A percentile compares a stretch with the other conserved stretches of the same genome.
Conservation (phyloP, 495 filamentous ascomycete species). For the Penicillium malachiteum region DNA sequence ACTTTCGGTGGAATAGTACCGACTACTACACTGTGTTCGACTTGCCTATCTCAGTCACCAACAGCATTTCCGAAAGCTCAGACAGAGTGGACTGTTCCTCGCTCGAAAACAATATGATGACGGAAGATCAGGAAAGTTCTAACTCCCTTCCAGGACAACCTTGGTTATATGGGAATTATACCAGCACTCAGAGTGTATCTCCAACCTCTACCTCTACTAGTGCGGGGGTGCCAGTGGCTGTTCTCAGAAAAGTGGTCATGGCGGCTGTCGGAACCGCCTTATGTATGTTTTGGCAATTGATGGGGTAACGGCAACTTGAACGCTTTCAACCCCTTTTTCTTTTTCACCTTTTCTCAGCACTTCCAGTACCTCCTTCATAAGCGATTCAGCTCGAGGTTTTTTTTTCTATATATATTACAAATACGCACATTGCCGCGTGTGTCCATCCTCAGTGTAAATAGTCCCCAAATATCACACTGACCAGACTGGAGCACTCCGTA, state of each 20-base stretch:
- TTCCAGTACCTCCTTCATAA: not conserved
- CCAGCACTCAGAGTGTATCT: constrained; percentile 5
- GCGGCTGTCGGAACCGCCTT: constrained; percentile 8
- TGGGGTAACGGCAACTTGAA: not conserved
- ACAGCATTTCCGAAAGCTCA: constrained; percentile 45
- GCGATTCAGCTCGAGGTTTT: not conserved
- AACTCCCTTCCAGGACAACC: constrained; percentile 21
- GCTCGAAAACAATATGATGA: constrained; percentile 20
- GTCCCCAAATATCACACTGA: not conserved
- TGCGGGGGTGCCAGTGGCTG: not conserved
- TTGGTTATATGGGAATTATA: constrained; percentile 15
- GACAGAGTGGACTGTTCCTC: constrained; percentile 17
- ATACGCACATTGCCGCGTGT: not conserved
- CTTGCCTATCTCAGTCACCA: constrained; percentile 65
- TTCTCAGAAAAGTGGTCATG: constrained; percentile 3
- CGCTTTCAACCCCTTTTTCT: not conserved
- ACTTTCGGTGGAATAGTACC: constrained; percentile 59
- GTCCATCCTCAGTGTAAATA: not conserved
- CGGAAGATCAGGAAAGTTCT: constrained; percentile 15
- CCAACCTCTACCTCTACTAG: constrained; percentile 4
- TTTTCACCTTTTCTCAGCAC: not conserved
- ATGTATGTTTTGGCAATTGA: not conserved
- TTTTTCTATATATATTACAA: too few relatives aligned
- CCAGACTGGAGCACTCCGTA: not conserved
- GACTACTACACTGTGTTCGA: constrained; percentile 69